A percentile compares a stretch with the other conserved stretches of the same genome.
Evolutionary conservation across 345 rosid genomes (phyloP).

Genomic region (Garcia nutans): DNA sequence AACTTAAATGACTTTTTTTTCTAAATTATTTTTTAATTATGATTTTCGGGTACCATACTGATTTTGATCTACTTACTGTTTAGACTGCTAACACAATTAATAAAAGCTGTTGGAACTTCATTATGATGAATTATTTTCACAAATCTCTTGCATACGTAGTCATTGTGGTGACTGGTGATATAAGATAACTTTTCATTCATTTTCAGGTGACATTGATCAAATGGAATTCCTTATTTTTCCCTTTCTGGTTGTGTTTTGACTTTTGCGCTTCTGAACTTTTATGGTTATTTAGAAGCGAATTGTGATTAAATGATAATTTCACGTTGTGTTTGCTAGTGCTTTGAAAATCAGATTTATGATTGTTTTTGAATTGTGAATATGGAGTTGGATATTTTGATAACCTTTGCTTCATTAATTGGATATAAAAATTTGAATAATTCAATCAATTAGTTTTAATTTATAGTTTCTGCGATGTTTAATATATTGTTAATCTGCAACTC

Average conservation of each 20-base stretch:
- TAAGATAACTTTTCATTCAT: neutral
- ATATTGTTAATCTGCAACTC: neutral
- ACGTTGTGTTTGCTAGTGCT: neutral
- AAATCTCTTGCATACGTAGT: neutral
- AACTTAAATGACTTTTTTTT: neutral
- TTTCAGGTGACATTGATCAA: neutral
- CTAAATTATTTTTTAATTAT: neutral
- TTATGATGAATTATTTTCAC: neutral
- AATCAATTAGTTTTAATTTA: neutral
- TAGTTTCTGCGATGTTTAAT: neutral
- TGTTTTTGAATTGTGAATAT: neutral
- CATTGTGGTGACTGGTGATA: neutral
- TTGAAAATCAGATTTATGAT: neutral
- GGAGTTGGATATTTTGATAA: neutral
- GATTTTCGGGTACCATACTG: neutral
- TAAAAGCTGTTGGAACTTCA: neutral
- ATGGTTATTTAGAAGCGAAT: neutral
- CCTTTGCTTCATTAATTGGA: neutral
- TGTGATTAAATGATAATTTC: neutral
- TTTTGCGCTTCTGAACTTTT: neutral
- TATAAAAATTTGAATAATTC: neutral
- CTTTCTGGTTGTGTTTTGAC: constrained; percentile 9
- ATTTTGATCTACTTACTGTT: neutral
- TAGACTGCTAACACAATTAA: neutral
- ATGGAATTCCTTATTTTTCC: neutral